Evolutionary conservation across 2,329 filamentous ascomycete genomes (phyloP).

Genomic region (Ceratocystis alfenasii): DNA sequence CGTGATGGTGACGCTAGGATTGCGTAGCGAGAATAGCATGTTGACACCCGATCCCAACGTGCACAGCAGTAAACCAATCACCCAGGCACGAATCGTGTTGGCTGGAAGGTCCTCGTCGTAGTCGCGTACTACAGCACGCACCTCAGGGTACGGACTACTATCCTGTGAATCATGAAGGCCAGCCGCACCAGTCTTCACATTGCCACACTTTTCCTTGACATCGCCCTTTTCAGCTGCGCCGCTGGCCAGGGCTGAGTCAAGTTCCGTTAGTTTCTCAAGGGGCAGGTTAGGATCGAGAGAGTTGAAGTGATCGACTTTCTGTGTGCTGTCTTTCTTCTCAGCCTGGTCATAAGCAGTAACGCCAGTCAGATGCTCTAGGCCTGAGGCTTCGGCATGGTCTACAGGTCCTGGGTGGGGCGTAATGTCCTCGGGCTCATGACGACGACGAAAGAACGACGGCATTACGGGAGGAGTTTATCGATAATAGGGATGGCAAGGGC

Average conservation of each 20-base stretch:
- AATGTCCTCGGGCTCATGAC: constrained; percentile 37
- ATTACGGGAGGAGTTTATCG: constrained; percentile 7
- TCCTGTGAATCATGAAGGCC: constrained; percentile 38
- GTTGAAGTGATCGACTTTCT: constrained; percentile 1
- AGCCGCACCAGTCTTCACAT: constrained; percentile 38
- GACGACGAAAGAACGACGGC: constrained; percentile 34
- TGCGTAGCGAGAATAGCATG: constrained; percentile 48
- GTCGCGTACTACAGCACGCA: constrained; percentile 53
- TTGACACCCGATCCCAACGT: constrained; percentile 51
- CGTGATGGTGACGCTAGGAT: constrained; percentile 47
- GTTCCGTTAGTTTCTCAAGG: constrained; percentile 48
- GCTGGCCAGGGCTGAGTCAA: constrained; percentile 45
- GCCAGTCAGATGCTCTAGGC: constrained; percentile 34
- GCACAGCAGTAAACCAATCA: constrained; percentile 48
- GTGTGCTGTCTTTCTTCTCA: constrained; percentile 33
- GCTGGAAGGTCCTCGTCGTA: constrained; percentile 52
- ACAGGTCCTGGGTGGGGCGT: constrained; percentile 33
- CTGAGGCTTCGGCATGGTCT: constrained; percentile 32
- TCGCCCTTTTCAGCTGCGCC: constrained; percentile 40
- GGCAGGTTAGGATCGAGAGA: constrained; percentile 49
- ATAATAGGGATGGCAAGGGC: background rate
- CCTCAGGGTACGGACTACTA: constrained; percentile 56
- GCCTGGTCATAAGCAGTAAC: constrained; percentile 44
- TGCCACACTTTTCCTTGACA: constrained; percentile 26
- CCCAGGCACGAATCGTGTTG: constrained; percentile 54